Conservation (phyloP, 2,329 filamentous ascomycete genomes). For the Fusarium miscanthi region DNA sequence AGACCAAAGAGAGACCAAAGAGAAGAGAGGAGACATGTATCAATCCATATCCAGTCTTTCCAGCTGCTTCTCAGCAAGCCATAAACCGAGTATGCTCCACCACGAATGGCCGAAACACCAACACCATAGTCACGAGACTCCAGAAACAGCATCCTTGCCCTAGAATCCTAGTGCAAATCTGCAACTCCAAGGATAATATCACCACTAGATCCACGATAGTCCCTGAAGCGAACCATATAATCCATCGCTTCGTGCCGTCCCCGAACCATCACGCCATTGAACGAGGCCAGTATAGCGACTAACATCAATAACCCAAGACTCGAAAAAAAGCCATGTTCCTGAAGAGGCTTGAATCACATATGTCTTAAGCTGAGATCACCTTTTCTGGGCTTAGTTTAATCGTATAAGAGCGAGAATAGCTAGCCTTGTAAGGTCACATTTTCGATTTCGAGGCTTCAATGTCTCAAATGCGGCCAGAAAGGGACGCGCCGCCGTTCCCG, state of each 20-base stretch:
- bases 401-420: background rate
- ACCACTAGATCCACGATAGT: slow-evolving; percentile 28
- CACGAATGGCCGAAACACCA: background rate
- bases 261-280: background rate
- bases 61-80: slow-evolving; percentile 11
- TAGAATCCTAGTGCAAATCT: slow-evolving; percentile 24
- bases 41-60: slow-evolving; percentile 1
- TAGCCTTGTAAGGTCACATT: background rate
- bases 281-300: background rate
- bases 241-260: background rate
- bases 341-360: slow-evolving; percentile 17
- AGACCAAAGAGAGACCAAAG: background rate
- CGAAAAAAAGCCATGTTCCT: slow-evolving; percentile 8
- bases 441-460: slow-evolving; percentile 17
- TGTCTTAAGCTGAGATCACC: background rate
- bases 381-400: background rate
- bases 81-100: background rate
- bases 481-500: slow-evolving; percentile 17
- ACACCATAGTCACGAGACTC: background rate
- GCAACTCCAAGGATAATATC: slow-evolving; percentile 24
- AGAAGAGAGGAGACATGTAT: background rate
- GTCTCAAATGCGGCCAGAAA: slow-evolving; percentile 23
- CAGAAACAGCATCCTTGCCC: slow-evolving; percentile 1
- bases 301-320: background rate
- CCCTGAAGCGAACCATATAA: slow-evolving; percentile 5